These are phyloP conservation scores for Dichotomopilus funicola DNA, from an alignment of 2,329 filamentous ascomycete species.

Conservation along the genomic window DNA sequence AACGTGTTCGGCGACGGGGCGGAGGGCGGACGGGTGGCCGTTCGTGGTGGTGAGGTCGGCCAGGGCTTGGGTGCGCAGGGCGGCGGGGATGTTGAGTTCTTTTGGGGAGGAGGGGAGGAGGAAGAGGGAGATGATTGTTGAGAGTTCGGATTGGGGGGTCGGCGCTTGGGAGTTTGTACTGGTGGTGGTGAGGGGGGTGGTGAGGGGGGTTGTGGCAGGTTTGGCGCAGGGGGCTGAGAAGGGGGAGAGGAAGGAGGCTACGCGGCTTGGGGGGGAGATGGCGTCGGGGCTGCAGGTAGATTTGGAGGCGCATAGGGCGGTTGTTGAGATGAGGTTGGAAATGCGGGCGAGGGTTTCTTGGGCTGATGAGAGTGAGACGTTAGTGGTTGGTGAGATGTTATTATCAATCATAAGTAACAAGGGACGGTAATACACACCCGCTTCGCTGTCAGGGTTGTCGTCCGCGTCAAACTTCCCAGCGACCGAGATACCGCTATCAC, in stretches of 20 bases:
- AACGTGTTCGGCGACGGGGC: slow-evolving; percentile 40
- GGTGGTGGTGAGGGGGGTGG: slow-evolving; percentile 16
- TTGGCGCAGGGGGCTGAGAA: slow-evolving; percentile 1
- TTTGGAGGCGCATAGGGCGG: slow-evolving; percentile 13
- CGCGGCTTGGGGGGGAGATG: background rate
- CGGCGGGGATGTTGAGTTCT: slow-evolving; percentile 41
- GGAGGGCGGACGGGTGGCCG: slow-evolving; percentile 32
- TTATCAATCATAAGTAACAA: background rate
- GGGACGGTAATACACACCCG: slow-evolving; percentile 24
- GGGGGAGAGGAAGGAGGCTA: background rate
- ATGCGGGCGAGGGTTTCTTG: slow-evolving; percentile 31
- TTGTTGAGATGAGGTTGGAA: slow-evolving; percentile 22
- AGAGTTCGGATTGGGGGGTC: slow-evolving; percentile 28
- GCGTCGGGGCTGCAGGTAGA: slow-evolving; percentile 6
- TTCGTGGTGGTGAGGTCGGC: slow-evolving; percentile 12
- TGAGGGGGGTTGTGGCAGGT: background rate
- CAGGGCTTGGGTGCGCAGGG: slow-evolving; percentile 36
- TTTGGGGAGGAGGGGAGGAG: slow-evolving; percentile 37
- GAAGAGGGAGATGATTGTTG: slow-evolving; percentile 36
- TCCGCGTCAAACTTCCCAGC: slow-evolving; percentile 10
- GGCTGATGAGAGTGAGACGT: slow-evolving; percentile 15
- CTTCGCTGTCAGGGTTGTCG: slow-evolving; percentile 19
- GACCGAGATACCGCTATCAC: slow-evolving; percentile 15
- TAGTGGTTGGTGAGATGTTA: background rate
- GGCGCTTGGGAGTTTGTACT: too few relatives aligned